Base-by-base conservation (phyloP, 2,329 filamentous ascomycete genomes). In the Dothiorella sarmentorum region DNA sequence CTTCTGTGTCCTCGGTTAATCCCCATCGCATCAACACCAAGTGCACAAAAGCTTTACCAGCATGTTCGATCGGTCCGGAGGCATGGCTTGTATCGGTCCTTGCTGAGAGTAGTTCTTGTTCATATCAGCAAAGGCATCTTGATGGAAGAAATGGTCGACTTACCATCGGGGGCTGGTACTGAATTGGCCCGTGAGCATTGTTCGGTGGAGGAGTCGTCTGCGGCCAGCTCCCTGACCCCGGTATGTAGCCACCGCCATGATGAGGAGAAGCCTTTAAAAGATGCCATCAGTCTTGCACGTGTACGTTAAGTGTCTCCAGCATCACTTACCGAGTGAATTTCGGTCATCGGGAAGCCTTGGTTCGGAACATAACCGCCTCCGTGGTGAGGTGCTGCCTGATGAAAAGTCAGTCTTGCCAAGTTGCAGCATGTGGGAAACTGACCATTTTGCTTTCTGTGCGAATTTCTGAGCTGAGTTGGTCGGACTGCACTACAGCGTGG, bases 241-340 rank as follows among this genome's bases (percentile, higher is more conserved):
- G 56, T 6, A 40, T 22, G 3, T 58, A 58, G 38, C 44, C 44
- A 15, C 56, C 56, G 17, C 56, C 56, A n/a, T 58, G 56, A 9
- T 15, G 37, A 11, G 15, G 53, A 22, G 56, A 13, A 4, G 15
- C n/a, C 27, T 45, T 45, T 38, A 13, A 3, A 3, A 13, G 31
- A 13, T 18, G 5, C 17, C 4, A 13, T 51, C 7, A 49, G 27
- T 22, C 22, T 22, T 18, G 4, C 11, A n/a, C 17, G n/a, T n/a
- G n/a, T n/a, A n/a, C n/a, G n/a, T 6, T 22, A 3, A n/a, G 20
- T 10, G 6, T 22, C 7, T 4, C 24, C 2, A 35, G 4, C 18
- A 24, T n/a, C 5, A 20, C 45, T 18, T 40, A 53, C 49, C 13
- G 24, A 18, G 22, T 53, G 37, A 17, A 24, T 24, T 17, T 53